Evolutionary conservation across 345 rosid species (phyloP).

Genomic region (Brassica cretica): DNA sequence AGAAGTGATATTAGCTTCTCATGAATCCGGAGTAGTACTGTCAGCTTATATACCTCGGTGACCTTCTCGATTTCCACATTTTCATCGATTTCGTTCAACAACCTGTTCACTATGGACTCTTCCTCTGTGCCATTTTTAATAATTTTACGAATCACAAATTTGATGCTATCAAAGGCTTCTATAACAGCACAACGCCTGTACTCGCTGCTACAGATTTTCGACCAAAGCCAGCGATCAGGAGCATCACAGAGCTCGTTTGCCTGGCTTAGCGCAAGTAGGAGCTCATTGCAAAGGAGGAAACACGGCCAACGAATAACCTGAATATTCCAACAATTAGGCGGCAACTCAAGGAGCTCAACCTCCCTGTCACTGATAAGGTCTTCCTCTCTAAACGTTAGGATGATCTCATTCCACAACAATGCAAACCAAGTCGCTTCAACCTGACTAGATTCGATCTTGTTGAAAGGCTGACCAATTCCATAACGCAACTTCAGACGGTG

Average conservation of each 20-base stretch:
- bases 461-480: conserved; percentile 81
- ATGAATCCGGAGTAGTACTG: conserved; percentile 57
- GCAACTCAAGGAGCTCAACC: conserved; percentile 75
- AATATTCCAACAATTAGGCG: conserved; percentile 80
- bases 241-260: conserved; percentile 68
- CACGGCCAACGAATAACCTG: conserved; percentile 94
- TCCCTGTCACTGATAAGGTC: conserved; percentile 76
- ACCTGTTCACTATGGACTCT: conserved; percentile 52
- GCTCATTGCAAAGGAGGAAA: conserved; percentile 81
- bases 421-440: conserved; percentile 89
- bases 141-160: conserved; percentile 56
- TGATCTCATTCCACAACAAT: conserved; percentile 86
- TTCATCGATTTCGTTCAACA: conserved; percentile 58
- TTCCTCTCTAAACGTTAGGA: conserved; percentile 76
- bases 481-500: conserved; percentile 73
- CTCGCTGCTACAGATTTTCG: conserved; percentile 71
- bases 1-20: conserved; percentile 61
- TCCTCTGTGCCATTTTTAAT: conserved; percentile 60
- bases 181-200: conserved; percentile 86
- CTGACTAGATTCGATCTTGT: conserved; percentile 78
- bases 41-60: conserved; percentile 48
- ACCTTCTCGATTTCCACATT: conserved; percentile 48
- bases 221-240: conserved; percentile 82
- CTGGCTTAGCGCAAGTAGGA: conserved; percentile 79
- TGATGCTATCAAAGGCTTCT: conserved; percentile 86